Conservation (phyloP, 345 rosid species). For the Corchorus capsularis region DNA sequence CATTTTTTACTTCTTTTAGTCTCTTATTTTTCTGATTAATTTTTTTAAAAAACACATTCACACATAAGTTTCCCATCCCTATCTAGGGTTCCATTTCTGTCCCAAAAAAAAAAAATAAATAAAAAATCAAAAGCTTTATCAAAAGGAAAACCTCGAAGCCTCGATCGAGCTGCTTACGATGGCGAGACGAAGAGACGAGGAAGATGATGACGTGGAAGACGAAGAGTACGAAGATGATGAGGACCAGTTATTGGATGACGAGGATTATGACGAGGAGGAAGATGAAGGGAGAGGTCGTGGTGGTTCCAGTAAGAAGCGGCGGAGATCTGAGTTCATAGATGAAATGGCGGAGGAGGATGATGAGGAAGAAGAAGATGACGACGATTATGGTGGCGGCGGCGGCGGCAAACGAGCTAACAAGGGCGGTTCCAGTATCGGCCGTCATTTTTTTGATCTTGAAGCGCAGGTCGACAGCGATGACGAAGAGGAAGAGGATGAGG, state of each 20-base stretch:
- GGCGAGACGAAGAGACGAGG: constrained; percentile 54
- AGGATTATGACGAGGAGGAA: constrained; percentile 20
- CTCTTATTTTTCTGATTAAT: background rate
- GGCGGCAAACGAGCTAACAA: constrained; percentile 45
- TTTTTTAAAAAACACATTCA: background rate
- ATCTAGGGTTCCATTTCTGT: background rate
- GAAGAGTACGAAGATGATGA: constrained; percentile 63
- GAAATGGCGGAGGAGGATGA: constrained; percentile 91
- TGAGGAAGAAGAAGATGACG: constrained; percentile 60
- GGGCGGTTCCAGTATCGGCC: constrained; percentile 30
- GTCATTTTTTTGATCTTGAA: constrained; percentile 58
- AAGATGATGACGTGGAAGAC: constrained; percentile 46
- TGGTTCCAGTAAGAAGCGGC: constrained; percentile 55
- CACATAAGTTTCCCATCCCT: background rate
- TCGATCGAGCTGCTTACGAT: constrained; percentile 36
- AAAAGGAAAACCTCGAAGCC: constrained; percentile 3
- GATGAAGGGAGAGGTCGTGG: constrained; percentile 23
- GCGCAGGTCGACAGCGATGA: constrained; percentile 86
- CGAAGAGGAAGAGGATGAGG: constrained; percentile 87
- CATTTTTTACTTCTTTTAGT: background rate
- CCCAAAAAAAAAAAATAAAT: no score
- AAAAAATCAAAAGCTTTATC: background rate
- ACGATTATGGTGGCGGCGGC: constrained; percentile 64
- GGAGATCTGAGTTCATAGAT: constrained; percentile 79
- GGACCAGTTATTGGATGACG: constrained; percentile 24